Percentiles rank a stretch among this genome's conserved stretches.
Evolutionary conservation across 495 filamentous ascomycete genomes (phyloP).

Genomic region (Lasiosphaeris hirsuta): DNA sequence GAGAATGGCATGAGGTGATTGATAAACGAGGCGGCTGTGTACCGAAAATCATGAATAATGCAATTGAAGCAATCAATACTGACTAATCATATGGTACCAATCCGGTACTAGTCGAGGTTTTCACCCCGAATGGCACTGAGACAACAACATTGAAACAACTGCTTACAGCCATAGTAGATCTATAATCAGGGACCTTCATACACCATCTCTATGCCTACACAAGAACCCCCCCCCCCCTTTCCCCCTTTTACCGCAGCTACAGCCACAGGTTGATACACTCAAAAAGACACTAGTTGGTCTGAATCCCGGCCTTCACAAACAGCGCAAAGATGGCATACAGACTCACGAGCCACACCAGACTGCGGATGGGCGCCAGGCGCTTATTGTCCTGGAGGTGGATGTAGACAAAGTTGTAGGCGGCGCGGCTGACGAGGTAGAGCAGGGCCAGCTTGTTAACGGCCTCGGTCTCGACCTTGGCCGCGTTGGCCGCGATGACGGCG

Average conservation of each 20-base stretch:
- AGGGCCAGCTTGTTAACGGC: constrained; percentile 41
- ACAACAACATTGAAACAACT: too few relatives aligned
- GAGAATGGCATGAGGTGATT: neutral
- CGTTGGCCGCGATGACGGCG: constrained; percentile 49
- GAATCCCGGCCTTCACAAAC: constrained; percentile 43
- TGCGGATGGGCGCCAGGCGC: constrained; percentile 32
- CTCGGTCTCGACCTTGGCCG: constrained; percentile 27
- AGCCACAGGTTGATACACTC: neutral
- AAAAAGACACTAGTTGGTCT: constrained; percentile 5
- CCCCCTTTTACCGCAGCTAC: too few relatives aligned
- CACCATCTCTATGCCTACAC: too few relatives aligned
- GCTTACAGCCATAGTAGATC: too few relatives aligned
- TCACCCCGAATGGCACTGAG: too few relatives aligned
- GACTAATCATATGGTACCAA: too few relatives aligned
- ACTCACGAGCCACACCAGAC: constrained; percentile 36
- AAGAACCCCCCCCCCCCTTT: neutral
- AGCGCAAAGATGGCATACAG: constrained; percentile 30
- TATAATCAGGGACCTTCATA: too few relatives aligned
- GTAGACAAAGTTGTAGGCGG: constrained; percentile 47
- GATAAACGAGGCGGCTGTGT: neutral
- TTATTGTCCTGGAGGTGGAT: constrained; percentile 39
- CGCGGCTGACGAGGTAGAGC: constrained; percentile 39
- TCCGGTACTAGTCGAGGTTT: too few relatives aligned
- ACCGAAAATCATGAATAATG: too few relatives aligned
- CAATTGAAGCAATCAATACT: too few relatives aligned